Evolutionary conservation across 305 asterid species (phyloP).

Genomic region (Fraxinus dipetala): DNA sequence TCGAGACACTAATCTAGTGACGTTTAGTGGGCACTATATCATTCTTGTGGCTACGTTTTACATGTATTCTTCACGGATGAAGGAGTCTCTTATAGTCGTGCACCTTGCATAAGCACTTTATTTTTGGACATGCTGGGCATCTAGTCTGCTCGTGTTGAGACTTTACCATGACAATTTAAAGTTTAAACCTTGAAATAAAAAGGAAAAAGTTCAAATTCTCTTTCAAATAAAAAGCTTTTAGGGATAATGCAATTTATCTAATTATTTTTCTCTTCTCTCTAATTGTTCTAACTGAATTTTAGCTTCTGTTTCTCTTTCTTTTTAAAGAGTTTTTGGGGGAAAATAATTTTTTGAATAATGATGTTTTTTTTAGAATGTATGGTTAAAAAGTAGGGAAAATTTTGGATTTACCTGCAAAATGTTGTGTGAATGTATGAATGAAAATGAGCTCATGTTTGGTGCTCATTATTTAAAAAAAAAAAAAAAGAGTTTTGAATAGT

Average conservation of each 20-base stretch:
- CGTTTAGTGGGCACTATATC: not conserved
- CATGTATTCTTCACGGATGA: not conserved
- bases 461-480: no score
- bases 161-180: not conserved
- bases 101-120: not conserved
- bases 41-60: not conserved
- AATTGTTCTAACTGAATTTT: no score
- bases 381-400: no score
- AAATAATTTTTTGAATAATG: no score
- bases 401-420: no score
- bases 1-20: not conserved
- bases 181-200: not conserved
- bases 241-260: not conserved
- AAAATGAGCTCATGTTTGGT: no score
- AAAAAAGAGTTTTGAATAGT: no score
- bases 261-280: not conserved
- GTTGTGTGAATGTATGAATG: no score
- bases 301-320: not conserved
- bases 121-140: not conserved
- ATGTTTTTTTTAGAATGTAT: no score
- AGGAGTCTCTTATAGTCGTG: not conserved
- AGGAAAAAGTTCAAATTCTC: not conserved
- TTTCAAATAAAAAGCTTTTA: not conserved
- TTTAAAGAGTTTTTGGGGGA: no score
- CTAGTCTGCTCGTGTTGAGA: not conserved